These are phyloP conservation scores for Bertia moriformis DNA, from an alignment of 2,329 filamentous ascomycete species.

Conservation along the genomic window DNA sequence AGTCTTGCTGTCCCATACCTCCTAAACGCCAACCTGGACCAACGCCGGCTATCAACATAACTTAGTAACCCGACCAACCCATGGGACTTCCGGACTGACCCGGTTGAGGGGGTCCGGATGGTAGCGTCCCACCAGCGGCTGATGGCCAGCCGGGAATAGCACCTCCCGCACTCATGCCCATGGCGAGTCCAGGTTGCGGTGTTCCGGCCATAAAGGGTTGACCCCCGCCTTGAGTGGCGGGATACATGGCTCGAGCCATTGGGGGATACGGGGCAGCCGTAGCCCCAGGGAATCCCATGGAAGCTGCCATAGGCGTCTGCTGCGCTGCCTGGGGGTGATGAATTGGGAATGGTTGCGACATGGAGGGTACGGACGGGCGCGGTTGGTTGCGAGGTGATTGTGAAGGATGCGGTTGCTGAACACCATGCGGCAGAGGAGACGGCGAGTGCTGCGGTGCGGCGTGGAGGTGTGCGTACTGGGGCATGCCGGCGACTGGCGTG, in stretches of 20 bases:
- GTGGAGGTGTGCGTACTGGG: background rate
- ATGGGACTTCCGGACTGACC: conserved; percentile 19
- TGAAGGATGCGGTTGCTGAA: conserved; percentile 17
- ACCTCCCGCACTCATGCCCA: conserved; percentile 17
- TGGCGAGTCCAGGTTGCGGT: conserved; percentile 17
- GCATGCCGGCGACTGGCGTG: background rate
- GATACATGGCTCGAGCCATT: conserved; percentile 19
- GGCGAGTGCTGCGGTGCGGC: conserved; percentile 6
- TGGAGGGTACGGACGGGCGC: conserved; percentile 17
- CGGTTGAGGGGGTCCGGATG: conserved; percentile 17
- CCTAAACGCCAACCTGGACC: too few species aligned
- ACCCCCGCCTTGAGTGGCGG: conserved; percentile 15
- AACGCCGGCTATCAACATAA: too few species aligned
- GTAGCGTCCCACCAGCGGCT: conserved; percentile 11
- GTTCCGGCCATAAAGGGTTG: conserved; percentile 16
- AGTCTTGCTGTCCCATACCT: too few species aligned
- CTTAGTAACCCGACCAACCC: conserved; percentile 20
- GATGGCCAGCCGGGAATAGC: conserved; percentile 19
- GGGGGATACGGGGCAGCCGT: conserved; percentile 14
- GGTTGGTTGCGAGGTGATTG: conserved; percentile 25
- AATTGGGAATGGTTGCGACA: conserved; percentile 13
- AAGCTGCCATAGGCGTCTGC: conserved; percentile 16
- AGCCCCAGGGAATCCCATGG: conserved; percentile 18
- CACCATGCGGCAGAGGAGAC: conserved; percentile 17
- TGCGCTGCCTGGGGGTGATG: conserved; percentile 14